phyloP scores from a whole-genome alignment of 2,329 filamentous ascomycete species.

The Calonectria fujianensis region DNA sequence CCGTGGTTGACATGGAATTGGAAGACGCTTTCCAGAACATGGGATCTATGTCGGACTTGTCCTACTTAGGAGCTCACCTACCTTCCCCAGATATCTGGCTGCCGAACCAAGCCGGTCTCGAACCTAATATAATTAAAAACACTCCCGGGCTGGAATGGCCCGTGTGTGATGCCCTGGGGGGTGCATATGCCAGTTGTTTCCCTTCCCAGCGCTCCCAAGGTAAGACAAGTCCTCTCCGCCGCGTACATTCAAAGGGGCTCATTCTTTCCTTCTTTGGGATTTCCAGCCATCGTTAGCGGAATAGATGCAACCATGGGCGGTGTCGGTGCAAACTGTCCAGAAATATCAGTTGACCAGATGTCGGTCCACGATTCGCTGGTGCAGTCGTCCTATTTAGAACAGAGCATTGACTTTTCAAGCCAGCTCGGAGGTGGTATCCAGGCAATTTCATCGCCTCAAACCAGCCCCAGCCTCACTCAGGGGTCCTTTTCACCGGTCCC shows the following conservation, averaged over 20 bases:
- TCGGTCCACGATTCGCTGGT: not conserved
- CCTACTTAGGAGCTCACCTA: slow-evolving; percentile 4
- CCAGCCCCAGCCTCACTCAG: not conserved
- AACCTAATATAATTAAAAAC: not conserved
- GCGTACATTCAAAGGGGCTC: not conserved
- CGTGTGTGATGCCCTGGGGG: not conserved
- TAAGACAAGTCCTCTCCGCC: not conserved
- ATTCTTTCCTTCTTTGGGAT: not conserved
- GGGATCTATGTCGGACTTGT: not conserved
- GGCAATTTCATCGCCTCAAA: not conserved
- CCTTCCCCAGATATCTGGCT: not conserved
- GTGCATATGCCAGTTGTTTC: not conserved
- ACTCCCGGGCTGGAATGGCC: not conserved
- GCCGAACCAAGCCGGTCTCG: too few relatives aligned
- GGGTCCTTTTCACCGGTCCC: not conserved
- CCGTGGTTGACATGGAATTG: not conserved
- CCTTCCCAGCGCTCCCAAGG: not conserved
- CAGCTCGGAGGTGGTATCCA: not conserved
- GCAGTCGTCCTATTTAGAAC: not conserved
- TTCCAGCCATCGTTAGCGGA: not conserved
- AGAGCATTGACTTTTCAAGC: not conserved
- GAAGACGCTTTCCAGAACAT: not conserved
- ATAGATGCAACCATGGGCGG: not conserved
- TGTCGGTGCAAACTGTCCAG: not conserved
- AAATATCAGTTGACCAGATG: not conserved